A percentile compares a stretch with the other conserved stretches of the same genome.
phyloP scores from a whole-genome alignment of 1,139 yeast genomes.

The Saccharomyces hybrid region DNA sequence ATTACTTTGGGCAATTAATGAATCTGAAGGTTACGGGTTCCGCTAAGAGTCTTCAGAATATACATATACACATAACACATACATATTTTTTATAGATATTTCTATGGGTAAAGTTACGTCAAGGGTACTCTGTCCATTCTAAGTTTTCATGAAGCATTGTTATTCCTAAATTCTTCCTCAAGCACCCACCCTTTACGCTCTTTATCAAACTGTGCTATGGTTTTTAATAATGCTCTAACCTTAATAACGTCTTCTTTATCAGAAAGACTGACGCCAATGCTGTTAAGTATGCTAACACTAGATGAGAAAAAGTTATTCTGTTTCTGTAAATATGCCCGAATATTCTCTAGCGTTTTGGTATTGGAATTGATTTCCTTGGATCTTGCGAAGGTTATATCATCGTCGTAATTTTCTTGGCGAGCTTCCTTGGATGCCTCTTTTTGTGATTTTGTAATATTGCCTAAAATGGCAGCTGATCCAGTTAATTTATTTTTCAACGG shows the following conservation, averaged over 20 bases:
- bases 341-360: slow-evolving; percentile 34
- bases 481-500: slow-evolving; percentile 12
- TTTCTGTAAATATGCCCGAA: slow-evolving; percentile 34
- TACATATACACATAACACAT: slow-evolving; percentile 12
- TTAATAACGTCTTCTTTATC: slow-evolving; percentile 53
- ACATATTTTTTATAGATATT: not conserved
- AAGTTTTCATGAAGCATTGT: not conserved
- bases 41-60: slow-evolving; percentile 32
- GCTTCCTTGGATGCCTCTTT: slow-evolving; percentile 8
- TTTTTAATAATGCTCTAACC: slow-evolving; percentile 60
- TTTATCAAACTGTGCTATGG: slow-evolving; percentile 63
- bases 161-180: slow-evolving; percentile 39
- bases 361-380: slow-evolving; percentile 20
- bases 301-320: slow-evolving; percentile 42
- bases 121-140: not conserved
- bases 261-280: slow-evolving; percentile 40
- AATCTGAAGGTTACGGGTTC: slow-evolving; percentile 82
- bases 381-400: not conserved
- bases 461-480: slow-evolving; percentile 22
- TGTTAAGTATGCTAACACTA: slow-evolving; percentile 50
- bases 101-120: not conserved
- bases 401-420: slow-evolving; percentile 4
- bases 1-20: slow-evolving; percentile 58
- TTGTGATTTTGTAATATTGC: slow-evolving; percentile 18
- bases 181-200: slow-evolving; percentile 55